Base-by-base conservation (phyloP, 352 stramenopile genomes). In the Phytophthora melonis region DNA sequence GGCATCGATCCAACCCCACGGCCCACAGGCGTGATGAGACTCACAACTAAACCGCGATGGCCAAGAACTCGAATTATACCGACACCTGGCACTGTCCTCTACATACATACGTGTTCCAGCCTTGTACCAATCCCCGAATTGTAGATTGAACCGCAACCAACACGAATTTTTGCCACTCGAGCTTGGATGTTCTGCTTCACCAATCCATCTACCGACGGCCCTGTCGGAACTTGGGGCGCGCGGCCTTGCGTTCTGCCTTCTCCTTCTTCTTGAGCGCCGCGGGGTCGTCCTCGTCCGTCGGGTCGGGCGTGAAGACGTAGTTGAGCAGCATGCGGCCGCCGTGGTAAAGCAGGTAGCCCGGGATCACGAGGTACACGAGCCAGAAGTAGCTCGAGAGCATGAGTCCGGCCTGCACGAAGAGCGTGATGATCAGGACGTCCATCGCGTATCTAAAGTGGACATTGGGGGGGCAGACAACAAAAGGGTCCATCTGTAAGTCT, bases 301-400 rank as follows among this genome's bases (percentile, higher is more conserved):
- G 49, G 36, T 91, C 79, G 0, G 88, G 86, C 30, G 87, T 92
- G 74, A 94, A 94, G 21, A 96, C 87, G 68, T 94, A 96, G 52
- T 94, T 93, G 63, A 93, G 77, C 39, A 96, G 49, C 78, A 94
- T 83, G 18, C 82, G 77, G 21, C 89, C 87, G 16, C 73, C 88
- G 25, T 93, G 88, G 80, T 93, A 97, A n/a, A 95, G 66, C 66
- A 97, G 43, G 64, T 87, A 96, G 8, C 86, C 89, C 43, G 90
- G 90, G 52, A 96, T 93, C 79, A 86, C 82, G 49, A 97, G 79
- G 73, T 90, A 95, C 27, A 90, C 63, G 66, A 93, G 83, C 90
- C 90, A 97, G 63, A 95, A 97, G 84, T 96, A 97, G 77, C 91
- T 88, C 18, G 89, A 95, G 60, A 96, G 70, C 60, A 94, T 61